These are phyloP conservation scores for Starmera dryadoides DNA, from an alignment of 805 yeast genomes.

Conservation along the genomic window DNA sequence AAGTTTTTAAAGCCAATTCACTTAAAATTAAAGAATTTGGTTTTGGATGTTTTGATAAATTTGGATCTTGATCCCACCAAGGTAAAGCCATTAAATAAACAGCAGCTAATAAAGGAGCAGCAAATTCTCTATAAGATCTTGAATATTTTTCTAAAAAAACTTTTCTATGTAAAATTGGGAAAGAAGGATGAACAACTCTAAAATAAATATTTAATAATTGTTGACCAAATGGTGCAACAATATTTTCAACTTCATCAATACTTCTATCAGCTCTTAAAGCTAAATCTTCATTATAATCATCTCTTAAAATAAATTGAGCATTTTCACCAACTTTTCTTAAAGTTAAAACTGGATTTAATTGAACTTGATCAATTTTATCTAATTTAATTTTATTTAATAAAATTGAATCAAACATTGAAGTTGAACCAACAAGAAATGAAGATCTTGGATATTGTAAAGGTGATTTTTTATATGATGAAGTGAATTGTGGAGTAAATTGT, in stretches of 20 bases:
- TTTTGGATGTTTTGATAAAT: slow-evolving; percentile 64
- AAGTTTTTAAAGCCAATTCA: slow-evolving; percentile 58
- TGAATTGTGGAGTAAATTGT: slow-evolving; percentile 4
- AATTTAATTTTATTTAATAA: slow-evolving; percentile 57
- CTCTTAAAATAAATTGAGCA: slow-evolving; percentile 71
- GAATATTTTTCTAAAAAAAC: slow-evolving; percentile 89
- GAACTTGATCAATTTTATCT: slow-evolving; percentile 76
- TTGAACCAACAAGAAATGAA: slow-evolving; percentile 81
- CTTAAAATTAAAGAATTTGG: slow-evolving; percentile 71
- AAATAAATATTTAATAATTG: slow-evolving; percentile 74
- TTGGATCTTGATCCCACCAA: slow-evolving; percentile 83
- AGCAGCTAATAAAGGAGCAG: slow-evolving; percentile 86
- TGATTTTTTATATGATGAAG: slow-evolving; percentile 7
- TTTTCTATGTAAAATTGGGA: slow-evolving; percentile 85
- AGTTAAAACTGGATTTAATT: slow-evolving; percentile 55
- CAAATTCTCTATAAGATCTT: slow-evolving; percentile 84
- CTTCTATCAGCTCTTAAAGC: slow-evolving; percentile 65
- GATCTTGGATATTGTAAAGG: slow-evolving; percentile 87
- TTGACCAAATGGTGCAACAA: slow-evolving; percentile 91
- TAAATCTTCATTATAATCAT: slow-evolving; percentile 69
- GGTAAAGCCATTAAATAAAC: slow-evolving; percentile 84
- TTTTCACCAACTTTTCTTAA: slow-evolving; percentile 74
- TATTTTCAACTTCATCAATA: slow-evolving; percentile 75
- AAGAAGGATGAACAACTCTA: slow-evolving; percentile 81
- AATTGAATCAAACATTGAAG: slow-evolving; percentile 73